A percentile compares a stretch with the other conserved stretches of the same genome.
These are phyloP conservation scores for Phytophthora megakarya DNA, from an alignment of 352 stramenopile species.

Conservation along the genomic window DNA sequence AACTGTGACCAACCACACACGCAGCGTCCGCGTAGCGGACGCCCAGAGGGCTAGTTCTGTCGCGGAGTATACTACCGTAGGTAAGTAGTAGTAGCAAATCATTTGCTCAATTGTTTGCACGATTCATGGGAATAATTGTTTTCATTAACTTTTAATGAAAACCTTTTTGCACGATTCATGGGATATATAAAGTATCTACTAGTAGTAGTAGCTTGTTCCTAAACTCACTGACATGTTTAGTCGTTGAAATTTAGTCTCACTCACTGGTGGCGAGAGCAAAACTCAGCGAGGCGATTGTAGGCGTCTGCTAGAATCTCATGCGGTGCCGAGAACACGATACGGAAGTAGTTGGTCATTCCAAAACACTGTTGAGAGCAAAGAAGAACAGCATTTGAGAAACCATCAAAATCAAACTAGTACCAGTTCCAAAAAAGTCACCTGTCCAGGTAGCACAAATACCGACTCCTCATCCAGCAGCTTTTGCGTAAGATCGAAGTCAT, in stretches of 20 bases:
- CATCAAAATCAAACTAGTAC: background rate
- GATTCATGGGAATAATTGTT: too few species aligned
- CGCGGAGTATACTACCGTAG: too few species aligned
- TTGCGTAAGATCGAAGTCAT: conserved; percentile 95
- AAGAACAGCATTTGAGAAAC: background rate
- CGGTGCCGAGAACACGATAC: conserved; percentile 73
- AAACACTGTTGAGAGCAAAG: conserved; percentile 41
- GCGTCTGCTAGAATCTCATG: conserved; percentile 72
- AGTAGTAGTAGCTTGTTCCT: too few species aligned
- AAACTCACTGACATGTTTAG: too few species aligned
- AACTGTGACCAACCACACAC: too few species aligned
- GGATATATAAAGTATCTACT: too few species aligned
- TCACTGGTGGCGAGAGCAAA: conserved; percentile 59
- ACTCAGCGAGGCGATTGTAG: conserved; percentile 62
- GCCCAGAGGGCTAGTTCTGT: too few species aligned
- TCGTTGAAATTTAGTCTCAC: background rate
- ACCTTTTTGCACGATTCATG: too few species aligned
- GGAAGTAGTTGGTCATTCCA: conserved; percentile 74
- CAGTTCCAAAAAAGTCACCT: conserved; percentile 28
- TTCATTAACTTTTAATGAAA: too few species aligned
- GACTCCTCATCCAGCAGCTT: conserved; percentile 95
- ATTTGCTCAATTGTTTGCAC: too few species aligned
- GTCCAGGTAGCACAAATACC: conserved; percentile 94
- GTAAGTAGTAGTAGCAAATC: too few species aligned
- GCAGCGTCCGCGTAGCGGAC: too few species aligned